Base-by-base conservation (phyloP, 2,329 filamentous ascomycete species). In the Colletotrichum tropicicola region DNA sequence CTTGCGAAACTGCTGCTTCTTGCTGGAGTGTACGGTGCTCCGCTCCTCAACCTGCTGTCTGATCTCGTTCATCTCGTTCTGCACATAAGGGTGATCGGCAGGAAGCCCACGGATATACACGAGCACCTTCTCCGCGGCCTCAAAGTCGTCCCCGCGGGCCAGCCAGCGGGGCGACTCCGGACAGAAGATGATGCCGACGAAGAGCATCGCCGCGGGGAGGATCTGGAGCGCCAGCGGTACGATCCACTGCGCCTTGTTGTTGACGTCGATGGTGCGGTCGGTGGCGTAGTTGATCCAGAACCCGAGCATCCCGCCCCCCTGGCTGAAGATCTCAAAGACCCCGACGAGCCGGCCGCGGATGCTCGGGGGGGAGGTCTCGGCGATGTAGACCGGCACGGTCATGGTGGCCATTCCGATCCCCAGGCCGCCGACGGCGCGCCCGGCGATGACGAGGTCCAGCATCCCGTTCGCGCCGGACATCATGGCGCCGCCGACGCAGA, bases 311-410 rank as follows among this genome's bases (percentile, higher is more conserved):
- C 82, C 82, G n/a, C 80, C 81, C 4, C 82, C 74, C 9, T 83
- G 82, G 13, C 84, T 82, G 75, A 83, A 83, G 61, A 85, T 81
- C 65, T 85, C 82, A 1, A 82, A 81, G 7, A 85, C 72, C 25
- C 83, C 83, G 23, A 85, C 81, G n/a, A 85, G 81, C 17, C 83
- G 71, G 69, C 84, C 85, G 71, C 86, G 79, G 44, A 80, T 83
- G 13, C 79, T 80, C 0, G 85, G 81, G 67, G 85, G 83, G 0
- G 85, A 83, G 69, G 82, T 84, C 71, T 89, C 86, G 1, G 85
- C 83, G 45, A 87, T 84, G 71, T 88, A 89, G 37, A 88, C 80
- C 2, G 86, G 86, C 3, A 88, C 83, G 25, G 82, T 80, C 73
- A 85, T 83, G 8, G 79, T 81, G 44, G 83, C 75, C 8, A 83